A percentile compares a stretch with the other conserved stretches of the same genome.
phyloP scores from a whole-genome alignment of 805 yeast genomes.

The Candida rishiriensis region DNA sequence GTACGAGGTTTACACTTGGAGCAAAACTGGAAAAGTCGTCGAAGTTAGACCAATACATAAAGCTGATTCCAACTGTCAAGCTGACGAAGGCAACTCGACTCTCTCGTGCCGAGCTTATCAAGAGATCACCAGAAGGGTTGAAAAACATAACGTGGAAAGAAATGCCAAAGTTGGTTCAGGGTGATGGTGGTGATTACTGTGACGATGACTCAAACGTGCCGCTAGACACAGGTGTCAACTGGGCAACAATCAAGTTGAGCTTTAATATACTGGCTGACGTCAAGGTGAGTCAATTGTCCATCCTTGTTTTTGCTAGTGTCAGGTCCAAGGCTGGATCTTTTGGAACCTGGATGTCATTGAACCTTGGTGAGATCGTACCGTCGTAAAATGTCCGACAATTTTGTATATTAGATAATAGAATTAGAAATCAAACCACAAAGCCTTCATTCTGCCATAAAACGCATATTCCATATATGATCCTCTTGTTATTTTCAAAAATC shows the following conservation, averaged over 20 bases:
- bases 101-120: slow-evolving; percentile 29
- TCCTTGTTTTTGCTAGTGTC: slow-evolving; percentile 23
- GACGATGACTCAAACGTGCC: slow-evolving; percentile 12
- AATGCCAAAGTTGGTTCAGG: background rate
- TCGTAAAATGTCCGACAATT: background rate
- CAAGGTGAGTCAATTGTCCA: background rate
- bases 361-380: slow-evolving; percentile 3
- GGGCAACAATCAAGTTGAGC: slow-evolving; percentile 27
- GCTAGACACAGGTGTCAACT: slow-evolving; percentile 24
- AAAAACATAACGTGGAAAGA: slow-evolving; percentile 5
- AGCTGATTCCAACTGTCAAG: slow-evolving; percentile 28
- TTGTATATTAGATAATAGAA: background rate
- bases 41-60: slow-evolving; percentile 10
- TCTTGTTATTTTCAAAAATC: slow-evolving; percentile 46
- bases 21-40: slow-evolving; percentile 9
- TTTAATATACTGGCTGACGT: background rate
- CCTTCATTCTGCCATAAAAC: no score
- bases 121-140: slow-evolving; percentile 13
- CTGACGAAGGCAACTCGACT: slow-evolving; percentile 24
- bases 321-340: background rate
- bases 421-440: background rate
- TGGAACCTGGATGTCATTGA: slow-evolving; percentile 2
- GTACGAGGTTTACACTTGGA: slow-evolving; percentile 15
- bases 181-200: slow-evolving; percentile 6
- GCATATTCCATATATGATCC: no score